Base-by-base conservation (phyloP, 371 early-diverging fungal species). In the Chytridium lagenaria region DNA sequence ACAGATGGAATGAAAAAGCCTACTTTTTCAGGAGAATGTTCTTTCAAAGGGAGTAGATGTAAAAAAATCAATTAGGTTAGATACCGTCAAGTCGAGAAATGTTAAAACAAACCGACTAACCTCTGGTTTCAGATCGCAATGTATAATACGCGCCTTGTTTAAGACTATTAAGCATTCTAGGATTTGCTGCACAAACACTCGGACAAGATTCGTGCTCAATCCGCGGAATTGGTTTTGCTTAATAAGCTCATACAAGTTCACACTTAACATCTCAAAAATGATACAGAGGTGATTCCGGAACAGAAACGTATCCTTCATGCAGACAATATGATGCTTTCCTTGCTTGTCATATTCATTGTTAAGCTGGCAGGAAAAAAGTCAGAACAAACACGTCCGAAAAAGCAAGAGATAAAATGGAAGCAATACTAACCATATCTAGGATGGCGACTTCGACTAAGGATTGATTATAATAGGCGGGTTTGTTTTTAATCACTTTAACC, bases 121-220 rank as follows among this genome's bases (percentile, higher is more conserved):
- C 78, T 79, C 99, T 0, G 99, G 99, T 82, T 99, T 99, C 63
- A 99, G 86, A 82, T 99, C 99, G 68, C 98, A 95, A 79, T 99
- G 99, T 59, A 98, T 96, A 64, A 99, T 91, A 39, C 90, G 87
- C 1, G 95, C 90, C 70, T 90, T 85, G 72, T 87, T 89, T 31
- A 99, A 79, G 19, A 95, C 84, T 38, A 85, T 84, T 72, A 99
- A 80, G 1, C 95, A 92, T 72, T 96, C 94, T 66, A 99, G 82
- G 26, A 99, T 86, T 76, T 98, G 98, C 30, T 86, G 76, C 1
- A 93, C 88, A 68, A 99, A 91, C 23, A 90, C 87, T 23, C 94
- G 91, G 22, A 98, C 93, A 1, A 94, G 87, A 65, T 87, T 89
- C 50, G 92, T 91, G 40, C 92, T 89, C 49, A 99, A 81, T 16